Evolutionary conservation across 1,139 yeast species (phyloP), one percentile per base, ranked within the genome.

Genomic region (Blastobotrys elegans): DNA sequence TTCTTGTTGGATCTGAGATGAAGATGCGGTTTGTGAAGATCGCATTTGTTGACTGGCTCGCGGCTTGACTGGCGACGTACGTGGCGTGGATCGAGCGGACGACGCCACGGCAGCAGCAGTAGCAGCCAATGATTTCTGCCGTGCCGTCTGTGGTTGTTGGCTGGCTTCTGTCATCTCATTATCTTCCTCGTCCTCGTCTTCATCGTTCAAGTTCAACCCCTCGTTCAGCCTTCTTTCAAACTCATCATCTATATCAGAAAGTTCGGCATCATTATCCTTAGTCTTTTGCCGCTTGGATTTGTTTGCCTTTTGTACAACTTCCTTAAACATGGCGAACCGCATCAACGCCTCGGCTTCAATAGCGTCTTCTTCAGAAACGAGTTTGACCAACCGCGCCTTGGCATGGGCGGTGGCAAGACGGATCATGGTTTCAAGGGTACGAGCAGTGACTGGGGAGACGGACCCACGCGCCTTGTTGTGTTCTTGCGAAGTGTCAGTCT

Each of bases 351-450:
- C 94, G 2, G 99, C 98, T 38, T 86, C 83, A 54, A 76, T 72
- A 1, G 97, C 96, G 67, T 92, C 99, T 54, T 75, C 75, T 27
- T 77, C 77, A 35, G 84, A 88, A 18, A 92, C 83, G 2, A 79
- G 74, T 57, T 78, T 78, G 21, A 96, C 84, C 47, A 92, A 73
- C 59, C 98, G 75, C 13, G 92, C 88, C 64, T 92, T 92, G 20
- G 99, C 98, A 67, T 92, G 99, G 0, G 98, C 98, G 1, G 97
- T 87, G 1, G 97, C 77, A 53, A 92, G 73, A 73, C 99, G 95
- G 65, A 92, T 92, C 58, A 92, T 74, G 0, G 99, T 92, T 70
- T 92, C 99, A 58, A 92, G 74, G 2, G 98, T 94, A 80, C 99
- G 87, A 20, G 98, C 96, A 2, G 99, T 92, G 56, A 94, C 88